Conservation (phyloP, 768 basidiomycete species). For the Boletus subparvulus region DNA sequence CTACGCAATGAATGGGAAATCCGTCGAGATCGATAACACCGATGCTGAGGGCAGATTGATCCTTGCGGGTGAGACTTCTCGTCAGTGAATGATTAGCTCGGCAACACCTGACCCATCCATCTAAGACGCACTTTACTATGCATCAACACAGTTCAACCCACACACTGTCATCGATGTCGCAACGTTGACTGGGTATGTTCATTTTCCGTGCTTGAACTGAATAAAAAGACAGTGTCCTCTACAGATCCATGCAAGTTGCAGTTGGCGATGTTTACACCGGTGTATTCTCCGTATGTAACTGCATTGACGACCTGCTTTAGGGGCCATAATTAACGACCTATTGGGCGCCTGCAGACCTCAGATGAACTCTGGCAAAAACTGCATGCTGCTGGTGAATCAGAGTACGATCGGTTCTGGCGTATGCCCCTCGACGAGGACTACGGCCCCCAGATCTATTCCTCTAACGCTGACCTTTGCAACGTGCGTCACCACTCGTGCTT, state of each 20-base stretch:
- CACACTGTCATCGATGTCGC: constrained; percentile 86
- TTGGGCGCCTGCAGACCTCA: constrained; percentile 48
- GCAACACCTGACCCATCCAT: neutral
- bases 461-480: constrained; percentile 83
- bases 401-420: constrained; percentile 86
- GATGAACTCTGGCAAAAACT: constrained; percentile 74
- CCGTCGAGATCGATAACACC: constrained; percentile 84
- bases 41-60: constrained; percentile 82
- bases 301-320: neutral
- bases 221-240: neutral
- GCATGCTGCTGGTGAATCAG: constrained; percentile 63
- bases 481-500: neutral
- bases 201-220: neutral
- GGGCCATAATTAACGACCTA: neutral
- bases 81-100: neutral
- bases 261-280: constrained; percentile 77
- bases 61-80: constrained; percentile 53
- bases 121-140: constrained; percentile 81
- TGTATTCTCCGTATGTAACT: constrained; percentile 63
- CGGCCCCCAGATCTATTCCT: constrained; percentile 69
- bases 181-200: constrained; percentile 71
- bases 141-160: constrained; percentile 72
- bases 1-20: constrained; percentile 87
- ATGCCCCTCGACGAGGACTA: constrained; percentile 87
- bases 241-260: constrained; percentile 68